Evolutionary conservation across 768 basidiomycete genomes (phyloP).

Genomic region (Leccinum sublutescens): DNA sequence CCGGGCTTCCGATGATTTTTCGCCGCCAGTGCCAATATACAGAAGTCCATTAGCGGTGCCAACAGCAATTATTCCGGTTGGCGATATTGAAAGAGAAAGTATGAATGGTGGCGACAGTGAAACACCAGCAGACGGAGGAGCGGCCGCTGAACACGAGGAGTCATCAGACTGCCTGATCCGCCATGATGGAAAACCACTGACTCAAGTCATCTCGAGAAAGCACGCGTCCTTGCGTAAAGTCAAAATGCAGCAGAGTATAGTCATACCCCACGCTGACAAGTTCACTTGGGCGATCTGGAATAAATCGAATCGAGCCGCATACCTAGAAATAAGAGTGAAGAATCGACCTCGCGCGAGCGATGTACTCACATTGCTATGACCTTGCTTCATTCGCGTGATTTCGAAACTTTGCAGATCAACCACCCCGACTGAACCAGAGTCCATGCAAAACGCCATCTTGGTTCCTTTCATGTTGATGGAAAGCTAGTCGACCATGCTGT

Average conservation of each 20-base stretch:
- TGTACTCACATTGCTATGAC: slow-evolving; percentile 59
- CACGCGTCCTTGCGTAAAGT: slow-evolving; percentile 52
- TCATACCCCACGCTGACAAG: slow-evolving; percentile 81
- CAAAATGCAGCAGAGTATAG: slow-evolving; percentile 63
- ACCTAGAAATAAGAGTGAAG: slow-evolving; percentile 45
- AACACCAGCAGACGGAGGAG: slow-evolving; percentile 45
- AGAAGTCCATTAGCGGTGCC: slow-evolving; percentile 77
- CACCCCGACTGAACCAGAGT: slow-evolving; percentile 66
- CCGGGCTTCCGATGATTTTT: slow-evolving; percentile 37
- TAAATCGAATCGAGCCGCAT: slow-evolving; percentile 66
- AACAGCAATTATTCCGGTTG: slow-evolving; percentile 59
- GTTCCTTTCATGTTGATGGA: slow-evolving; percentile 52
- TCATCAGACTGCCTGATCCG: not conserved
- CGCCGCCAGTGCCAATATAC: slow-evolving; percentile 67
- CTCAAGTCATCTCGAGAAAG: slow-evolving; percentile 62
- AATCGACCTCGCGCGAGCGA: not conserved
- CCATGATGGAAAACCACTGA: slow-evolving; percentile 27
- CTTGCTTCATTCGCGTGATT: slow-evolving; percentile 56
- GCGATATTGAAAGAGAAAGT: slow-evolving; percentile 57
- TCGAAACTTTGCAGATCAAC: slow-evolving; percentile 53
- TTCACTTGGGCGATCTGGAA: slow-evolving; percentile 69
- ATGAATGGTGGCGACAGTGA: slow-evolving; percentile 76
- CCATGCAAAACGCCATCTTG: slow-evolving; percentile 63
- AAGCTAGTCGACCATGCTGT: slow-evolving; percentile 50
- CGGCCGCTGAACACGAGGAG: slow-evolving; percentile 30